A percentile compares a stretch with the other conserved stretches of the same genome.
Conservation (phyloP, 768 basidiomycete species). For the Lactifluus rugatus region DNA sequence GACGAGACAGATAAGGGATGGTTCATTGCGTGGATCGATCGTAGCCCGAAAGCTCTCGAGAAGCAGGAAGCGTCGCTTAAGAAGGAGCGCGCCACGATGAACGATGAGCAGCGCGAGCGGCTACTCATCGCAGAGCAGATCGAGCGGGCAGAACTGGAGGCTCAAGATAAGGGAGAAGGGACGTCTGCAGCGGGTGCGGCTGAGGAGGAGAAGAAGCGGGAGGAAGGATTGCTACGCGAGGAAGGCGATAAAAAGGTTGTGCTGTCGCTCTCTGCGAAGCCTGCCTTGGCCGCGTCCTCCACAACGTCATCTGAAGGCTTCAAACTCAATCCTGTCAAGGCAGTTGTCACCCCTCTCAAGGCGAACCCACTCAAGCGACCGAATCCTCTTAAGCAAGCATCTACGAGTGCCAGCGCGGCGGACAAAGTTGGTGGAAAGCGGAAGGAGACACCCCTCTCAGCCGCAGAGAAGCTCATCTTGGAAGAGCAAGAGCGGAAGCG, state of each 20-base stretch:
- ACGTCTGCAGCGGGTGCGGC: slow-evolving; percentile 26
- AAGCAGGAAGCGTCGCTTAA: slow-evolving; percentile 86
- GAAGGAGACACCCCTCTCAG: slow-evolving; percentile 52
- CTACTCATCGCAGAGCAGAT: slow-evolving; percentile 88
- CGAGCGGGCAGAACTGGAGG: slow-evolving; percentile 62
- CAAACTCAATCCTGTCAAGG: slow-evolving; percentile 57
- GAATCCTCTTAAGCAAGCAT: slow-evolving; percentile 59
- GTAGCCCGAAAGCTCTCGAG: slow-evolving; percentile 85
- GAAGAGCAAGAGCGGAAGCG: slow-evolving; percentile 90
- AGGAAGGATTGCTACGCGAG: slow-evolving; percentile 61
- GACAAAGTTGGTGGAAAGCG: slow-evolving; percentile 49
- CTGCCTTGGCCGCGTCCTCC: slow-evolving; percentile 26
- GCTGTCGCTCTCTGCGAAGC: slow-evolving; percentile 58
- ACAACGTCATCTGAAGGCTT: slow-evolving; percentile 33
- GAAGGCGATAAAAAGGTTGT: slow-evolving; percentile 66
- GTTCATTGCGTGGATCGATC: slow-evolving; percentile 98
- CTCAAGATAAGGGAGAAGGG: slow-evolving; percentile 26
- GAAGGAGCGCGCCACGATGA: slow-evolving; percentile 84
- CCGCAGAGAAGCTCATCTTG: slow-evolving; percentile 75
- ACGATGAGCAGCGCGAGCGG: slow-evolving; percentile 92
- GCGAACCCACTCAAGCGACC: slow-evolving; percentile 61
- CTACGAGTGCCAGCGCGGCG: slow-evolving; percentile 29
- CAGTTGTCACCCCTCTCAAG: slow-evolving; percentile 47
- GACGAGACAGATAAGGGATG: slow-evolving; percentile 99
- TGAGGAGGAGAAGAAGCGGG: slow-evolving; percentile 31